Conservation (phyloP, 331 rosid genomes). For the Spiraea crenata region DNA sequence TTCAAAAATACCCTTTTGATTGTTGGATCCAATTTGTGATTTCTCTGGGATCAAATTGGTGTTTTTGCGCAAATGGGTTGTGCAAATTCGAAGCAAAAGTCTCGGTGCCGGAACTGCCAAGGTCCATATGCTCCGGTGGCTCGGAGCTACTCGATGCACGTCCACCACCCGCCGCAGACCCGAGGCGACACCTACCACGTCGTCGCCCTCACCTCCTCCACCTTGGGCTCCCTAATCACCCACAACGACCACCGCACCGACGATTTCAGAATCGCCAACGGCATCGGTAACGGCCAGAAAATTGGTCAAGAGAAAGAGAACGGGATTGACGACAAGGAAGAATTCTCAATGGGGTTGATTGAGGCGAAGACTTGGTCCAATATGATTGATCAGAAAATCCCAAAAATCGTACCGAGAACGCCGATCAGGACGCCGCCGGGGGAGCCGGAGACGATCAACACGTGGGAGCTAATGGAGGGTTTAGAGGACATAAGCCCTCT, state of each 20-base stretch:
- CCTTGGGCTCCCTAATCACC: slow-evolving; percentile 67
- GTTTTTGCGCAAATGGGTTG: slow-evolving; percentile 61
- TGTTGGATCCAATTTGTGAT: not conserved
- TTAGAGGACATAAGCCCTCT: slow-evolving; percentile 78
- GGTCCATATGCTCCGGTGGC: slow-evolving; percentile 48
- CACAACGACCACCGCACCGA: slow-evolving; percentile 16
- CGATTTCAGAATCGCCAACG: slow-evolving; percentile 22
- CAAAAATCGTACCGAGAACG: slow-evolving; percentile 46
- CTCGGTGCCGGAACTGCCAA: slow-evolving; percentile 63
- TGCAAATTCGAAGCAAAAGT: slow-evolving; percentile 62
- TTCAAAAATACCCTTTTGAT: slow-evolving; percentile 1
- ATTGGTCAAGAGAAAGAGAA: not conserved
- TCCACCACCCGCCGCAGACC: slow-evolving; percentile 69
- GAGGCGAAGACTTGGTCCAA: slow-evolving; percentile 85
- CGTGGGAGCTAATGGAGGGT: slow-evolving; percentile 97
- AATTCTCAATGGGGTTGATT: slow-evolving; percentile 56
- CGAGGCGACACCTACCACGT: slow-evolving; percentile 71
- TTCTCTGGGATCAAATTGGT: not conserved
- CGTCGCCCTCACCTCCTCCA: slow-evolving; percentile 88
- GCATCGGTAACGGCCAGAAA: not conserved
- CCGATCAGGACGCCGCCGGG: slow-evolving; percentile 70
- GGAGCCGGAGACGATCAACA: slow-evolving; percentile 81
- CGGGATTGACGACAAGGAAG: slow-evolving; percentile 20
- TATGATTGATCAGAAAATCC: slow-evolving; percentile 63
- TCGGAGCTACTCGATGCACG: slow-evolving; percentile 78